Base-by-base conservation (phyloP, 192 early-diverging fungal genomes). In the Rhizoclosmatium globosum region DNA sequence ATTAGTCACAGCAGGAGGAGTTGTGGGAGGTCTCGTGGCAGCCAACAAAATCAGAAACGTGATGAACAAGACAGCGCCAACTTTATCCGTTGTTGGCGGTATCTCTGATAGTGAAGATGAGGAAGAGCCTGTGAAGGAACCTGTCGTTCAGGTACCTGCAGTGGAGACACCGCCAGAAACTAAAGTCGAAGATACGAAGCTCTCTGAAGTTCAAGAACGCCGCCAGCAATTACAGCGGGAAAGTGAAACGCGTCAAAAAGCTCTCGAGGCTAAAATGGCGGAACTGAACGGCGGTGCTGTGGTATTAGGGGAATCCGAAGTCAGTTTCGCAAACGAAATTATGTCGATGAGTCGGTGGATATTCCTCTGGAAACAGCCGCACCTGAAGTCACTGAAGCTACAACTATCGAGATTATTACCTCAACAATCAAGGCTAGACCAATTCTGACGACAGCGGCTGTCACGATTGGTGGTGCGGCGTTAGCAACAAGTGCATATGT, bases 401-500 rank as follows among this genome's bases (percentile, higher is more conserved):
- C 48, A 50, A 15, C 48, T 9, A 50, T 50, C 15, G 6, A 50
- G 15, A 15, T 9, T 9, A 43, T 71, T 68, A 42, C 53, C 70
- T 21, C 46, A 47, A 62, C 42, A 46, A 68, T 31, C 65, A 71
- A 41, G 76, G 68, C 3, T 17, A 65, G 46, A 62, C 79, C 45
- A 43, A 43, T 57, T n/a, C 68, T 80, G 9, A 66, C 71, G 6
- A 64, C 65, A 57, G 68, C 67, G 44, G 53, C 31, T 31, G 41
- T 31, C 65, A 84, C 57, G 46, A 74, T 74, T 44, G 76, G 82
- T 7, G 70, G 53, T 1, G 48, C 84, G 2, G 82, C 82, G 0
- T 59, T 87, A 15, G 82, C 85, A 11, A 80, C 77, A 31, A 85
- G 84, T n/a, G 85, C 82, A 3, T 67, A 84, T 38, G 85, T 74